These are phyloP conservation scores for Penicillium cataractarum DNA, from an alignment of 495 filamentous ascomycete species.

Conservation along the genomic window DNA sequence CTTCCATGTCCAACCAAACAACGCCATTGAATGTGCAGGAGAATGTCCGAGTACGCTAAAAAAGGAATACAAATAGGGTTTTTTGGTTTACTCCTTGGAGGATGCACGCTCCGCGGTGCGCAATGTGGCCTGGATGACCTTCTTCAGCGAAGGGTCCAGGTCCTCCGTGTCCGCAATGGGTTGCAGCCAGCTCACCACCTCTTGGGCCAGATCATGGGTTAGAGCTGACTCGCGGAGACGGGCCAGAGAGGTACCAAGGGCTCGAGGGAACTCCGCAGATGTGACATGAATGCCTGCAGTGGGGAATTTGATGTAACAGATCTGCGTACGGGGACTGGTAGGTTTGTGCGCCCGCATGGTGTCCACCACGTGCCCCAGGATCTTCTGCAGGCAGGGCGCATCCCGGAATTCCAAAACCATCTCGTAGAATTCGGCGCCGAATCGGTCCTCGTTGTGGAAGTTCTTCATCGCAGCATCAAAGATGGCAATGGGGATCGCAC, in stretches of 20 bases:
- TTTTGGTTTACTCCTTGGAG: conserved; percentile 27
- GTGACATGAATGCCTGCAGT: conserved; percentile 64
- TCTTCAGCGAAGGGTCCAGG: conserved; percentile 67
- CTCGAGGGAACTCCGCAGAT: conserved; percentile 72
- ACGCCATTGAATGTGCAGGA: conserved; percentile 18
- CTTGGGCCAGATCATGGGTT: conserved; percentile 49
- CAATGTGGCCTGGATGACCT: conserved; percentile 63
- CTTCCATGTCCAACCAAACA: conserved; percentile 13
- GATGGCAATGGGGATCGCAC: conserved; percentile 89
- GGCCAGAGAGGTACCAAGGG: conserved; percentile 65
- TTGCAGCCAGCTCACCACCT: conserved; percentile 63
- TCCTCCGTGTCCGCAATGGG: conserved; percentile 55
- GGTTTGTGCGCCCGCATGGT: conserved; percentile 62
- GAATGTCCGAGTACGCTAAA: conserved; percentile 7
- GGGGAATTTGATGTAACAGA: conserved; percentile 72
- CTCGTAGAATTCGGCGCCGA: conserved; percentile 78
- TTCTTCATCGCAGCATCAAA: conserved; percentile 87
- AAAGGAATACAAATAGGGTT: not conserved
- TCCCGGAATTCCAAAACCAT: conserved; percentile 70
- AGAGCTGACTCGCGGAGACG: conserved; percentile 53
- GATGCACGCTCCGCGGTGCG: conserved; percentile 41
- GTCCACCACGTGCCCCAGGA: conserved; percentile 77
- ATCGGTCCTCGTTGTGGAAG: conserved; percentile 59
- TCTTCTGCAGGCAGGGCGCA: conserved; percentile 63
- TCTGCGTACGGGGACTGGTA: conserved; percentile 58